phyloP scores from a whole-genome alignment of 2,329 filamentous ascomycete genomes.

The Fusarium luffae region DNA sequence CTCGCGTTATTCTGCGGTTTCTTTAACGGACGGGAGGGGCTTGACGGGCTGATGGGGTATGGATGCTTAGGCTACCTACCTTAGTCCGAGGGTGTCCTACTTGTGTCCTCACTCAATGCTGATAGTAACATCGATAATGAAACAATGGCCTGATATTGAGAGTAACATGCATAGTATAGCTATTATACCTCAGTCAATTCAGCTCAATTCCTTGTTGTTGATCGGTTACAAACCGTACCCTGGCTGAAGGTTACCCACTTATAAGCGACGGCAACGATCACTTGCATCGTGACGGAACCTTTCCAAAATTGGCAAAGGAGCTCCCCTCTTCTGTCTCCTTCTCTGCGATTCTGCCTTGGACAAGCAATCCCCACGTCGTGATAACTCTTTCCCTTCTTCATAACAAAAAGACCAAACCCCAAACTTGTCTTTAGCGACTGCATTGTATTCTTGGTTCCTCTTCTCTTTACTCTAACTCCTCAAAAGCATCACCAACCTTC shows the following conservation, averaged over 20 bases:
- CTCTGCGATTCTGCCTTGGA: conserved; percentile 26
- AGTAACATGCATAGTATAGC: neutral
- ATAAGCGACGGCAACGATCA: conserved; percentile 36
- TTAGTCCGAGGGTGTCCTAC: neutral
- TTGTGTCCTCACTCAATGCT: neutral
- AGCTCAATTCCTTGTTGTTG: neutral
- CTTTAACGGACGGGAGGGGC: neutral
- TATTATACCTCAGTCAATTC: neutral
- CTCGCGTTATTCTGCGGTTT: neutral
- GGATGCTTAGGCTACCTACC: neutral
- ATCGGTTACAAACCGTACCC: neutral
- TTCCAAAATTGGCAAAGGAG: conserved; percentile 37
- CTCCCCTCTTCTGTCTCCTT: conserved; percentile 42
- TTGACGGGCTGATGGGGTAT: neutral
- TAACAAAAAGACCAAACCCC: conserved; percentile 6
- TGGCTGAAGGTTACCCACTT: conserved; percentile 31
- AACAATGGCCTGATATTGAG: neutral
- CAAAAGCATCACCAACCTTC: neutral
- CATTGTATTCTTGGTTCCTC: neutral
- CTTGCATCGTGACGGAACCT: conserved; percentile 38
- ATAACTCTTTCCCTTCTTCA: conserved; percentile 2
- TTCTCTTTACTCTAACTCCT: neutral
- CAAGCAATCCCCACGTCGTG: conserved; percentile 17
- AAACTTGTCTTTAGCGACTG: conserved; percentile 10
- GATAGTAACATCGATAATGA: neutral